A percentile compares a stretch with the other conserved stretches of the same genome.
Conservation (phyloP, 345 rosid species). For the Dovyalis caffra region DNA sequence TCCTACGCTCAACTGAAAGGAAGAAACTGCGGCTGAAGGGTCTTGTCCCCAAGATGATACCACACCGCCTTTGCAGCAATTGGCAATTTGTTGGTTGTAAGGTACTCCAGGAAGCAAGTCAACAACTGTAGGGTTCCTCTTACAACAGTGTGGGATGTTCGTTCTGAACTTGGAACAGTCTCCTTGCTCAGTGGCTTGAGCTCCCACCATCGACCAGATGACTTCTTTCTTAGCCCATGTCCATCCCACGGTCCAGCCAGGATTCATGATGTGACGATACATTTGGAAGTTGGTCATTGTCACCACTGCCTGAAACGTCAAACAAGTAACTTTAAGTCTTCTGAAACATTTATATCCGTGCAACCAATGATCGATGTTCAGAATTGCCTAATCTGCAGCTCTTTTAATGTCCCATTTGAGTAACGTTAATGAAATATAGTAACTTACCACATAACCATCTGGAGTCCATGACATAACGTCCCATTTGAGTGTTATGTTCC, state of each 20-base stretch:
- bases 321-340: background rate
- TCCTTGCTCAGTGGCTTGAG: conserved; percentile 76
- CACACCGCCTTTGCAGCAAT: conserved; percentile 69
- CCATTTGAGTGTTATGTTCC: conserved; percentile 33
- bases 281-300: conserved; percentile 58
- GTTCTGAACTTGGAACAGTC: conserved; percentile 73
- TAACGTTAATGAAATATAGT: background rate
- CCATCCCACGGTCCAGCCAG: conserved; percentile 78
- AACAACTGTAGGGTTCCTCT: conserved; percentile 45
- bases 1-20: conserved; percentile 71
- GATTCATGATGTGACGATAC: conserved; percentile 51
- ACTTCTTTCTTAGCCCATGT: conserved; percentile 77
- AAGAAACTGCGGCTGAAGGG: conserved; percentile 46
- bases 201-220: conserved; percentile 69
- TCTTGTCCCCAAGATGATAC: conserved; percentile 68
- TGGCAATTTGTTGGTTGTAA: conserved; percentile 59
- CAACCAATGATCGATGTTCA: no score
- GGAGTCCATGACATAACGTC: conserved; percentile 33
- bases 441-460: conserved; percentile 44
- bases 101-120: conserved; percentile 72
- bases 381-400: background rate
- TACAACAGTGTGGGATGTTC: conserved; percentile 63
- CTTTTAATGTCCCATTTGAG: background rate
- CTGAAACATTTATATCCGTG: background rate
- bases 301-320: conserved; percentile 47